Conservation (phyloP, 2,329 filamentous ascomycete genomes). For the Sclerotinia sclerotiorum region DNA sequence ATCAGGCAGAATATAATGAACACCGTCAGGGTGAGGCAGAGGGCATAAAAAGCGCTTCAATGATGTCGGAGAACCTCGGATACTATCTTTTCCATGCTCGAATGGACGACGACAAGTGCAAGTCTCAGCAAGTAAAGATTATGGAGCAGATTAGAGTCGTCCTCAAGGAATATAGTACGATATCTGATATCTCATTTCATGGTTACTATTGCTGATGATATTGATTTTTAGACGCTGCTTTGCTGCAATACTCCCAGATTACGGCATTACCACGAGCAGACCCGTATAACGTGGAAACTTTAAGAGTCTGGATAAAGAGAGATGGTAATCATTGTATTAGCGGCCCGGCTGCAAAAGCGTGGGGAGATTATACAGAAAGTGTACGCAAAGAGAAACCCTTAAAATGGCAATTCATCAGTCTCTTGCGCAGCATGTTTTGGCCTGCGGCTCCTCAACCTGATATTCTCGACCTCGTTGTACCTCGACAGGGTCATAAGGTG, state of each 20-base stretch:
- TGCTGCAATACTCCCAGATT: conserved; percentile 27
- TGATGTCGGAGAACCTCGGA: conserved; percentile 3
- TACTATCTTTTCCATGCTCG: conserved; percentile 3
- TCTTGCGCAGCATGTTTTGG: conserved; percentile 18
- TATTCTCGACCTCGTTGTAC: conserved; percentile 26
- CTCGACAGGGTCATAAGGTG: conserved; percentile 18
- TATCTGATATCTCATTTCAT: neutral
- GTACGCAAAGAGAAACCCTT: conserved; percentile 12
- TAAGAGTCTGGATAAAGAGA: neutral
- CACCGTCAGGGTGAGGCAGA: conserved; percentile 1
- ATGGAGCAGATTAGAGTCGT: conserved; percentile 26
- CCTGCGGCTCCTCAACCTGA: neutral
- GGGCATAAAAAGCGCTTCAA: neutral
- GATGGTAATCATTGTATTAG: conserved; percentile 1
- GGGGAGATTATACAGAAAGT: conserved; percentile 9
- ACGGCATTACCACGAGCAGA: conserved; percentile 25
- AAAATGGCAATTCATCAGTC: conserved; percentile 4
- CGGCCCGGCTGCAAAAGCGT: conserved; percentile 18
- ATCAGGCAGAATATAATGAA: conserved; percentile 27
- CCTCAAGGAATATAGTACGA: conserved; percentile 29
- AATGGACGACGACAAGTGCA: neutral
- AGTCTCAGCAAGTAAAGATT: conserved; percentile 22
- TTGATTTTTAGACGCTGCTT: conserved; percentile 24
- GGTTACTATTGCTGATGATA: neutral
- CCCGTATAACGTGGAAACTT: conserved; percentile 24